Evolutionary conservation across 768 basidiomycete genomes (phyloP).

Genomic region (Suillus cothurnatus): DNA sequence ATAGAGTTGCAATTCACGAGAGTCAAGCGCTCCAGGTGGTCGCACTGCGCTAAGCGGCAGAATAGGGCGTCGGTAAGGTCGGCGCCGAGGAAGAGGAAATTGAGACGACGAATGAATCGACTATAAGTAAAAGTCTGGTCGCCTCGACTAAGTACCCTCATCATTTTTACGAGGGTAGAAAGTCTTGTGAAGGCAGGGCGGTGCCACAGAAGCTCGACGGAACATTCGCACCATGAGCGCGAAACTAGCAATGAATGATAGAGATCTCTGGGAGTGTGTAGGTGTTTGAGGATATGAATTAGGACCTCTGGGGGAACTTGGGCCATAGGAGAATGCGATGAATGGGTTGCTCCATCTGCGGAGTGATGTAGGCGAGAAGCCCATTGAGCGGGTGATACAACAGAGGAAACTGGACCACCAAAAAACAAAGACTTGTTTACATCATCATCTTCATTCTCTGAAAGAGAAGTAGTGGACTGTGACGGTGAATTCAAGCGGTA

Average conservation of each 20-base stretch:
- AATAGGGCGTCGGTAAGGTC: constrained; percentile 78
- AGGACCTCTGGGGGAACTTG: constrained; percentile 88
- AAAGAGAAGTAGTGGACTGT: constrained; percentile 80
- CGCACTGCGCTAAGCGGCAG: constrained; percentile 68
- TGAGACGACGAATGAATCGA: constrained; percentile 86
- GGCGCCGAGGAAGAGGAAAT: constrained; percentile 73
- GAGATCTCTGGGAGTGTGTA: constrained; percentile 75
- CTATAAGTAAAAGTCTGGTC: constrained; percentile 87
- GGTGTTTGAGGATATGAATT: constrained; percentile 87
- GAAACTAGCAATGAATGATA: constrained; percentile 78
- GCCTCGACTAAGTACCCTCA: constrained; percentile 61
- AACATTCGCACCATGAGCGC: constrained; percentile 93
- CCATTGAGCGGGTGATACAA: constrained; percentile 72
- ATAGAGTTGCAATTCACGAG: constrained; percentile 78
- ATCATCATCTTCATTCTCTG: constrained; percentile 73
- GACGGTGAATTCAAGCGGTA: constrained; percentile 49
- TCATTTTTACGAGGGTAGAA: constrained; percentile 76
- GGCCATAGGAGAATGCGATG: constrained; percentile 57
- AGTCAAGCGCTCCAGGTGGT: constrained; percentile 85
- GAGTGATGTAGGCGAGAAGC: constrained; percentile 31
- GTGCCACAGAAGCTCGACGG: constrained; percentile 94
- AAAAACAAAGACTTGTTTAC: constrained; percentile 50
- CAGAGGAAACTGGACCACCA: constrained; percentile 37
- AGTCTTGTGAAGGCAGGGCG: constrained; percentile 76
- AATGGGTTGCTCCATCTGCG: constrained; percentile 33